These are phyloP conservation scores for Podospora bellae-mahoneyi DNA, from an alignment of 495 filamentous ascomycete genomes.

Conservation along the genomic window DNA sequence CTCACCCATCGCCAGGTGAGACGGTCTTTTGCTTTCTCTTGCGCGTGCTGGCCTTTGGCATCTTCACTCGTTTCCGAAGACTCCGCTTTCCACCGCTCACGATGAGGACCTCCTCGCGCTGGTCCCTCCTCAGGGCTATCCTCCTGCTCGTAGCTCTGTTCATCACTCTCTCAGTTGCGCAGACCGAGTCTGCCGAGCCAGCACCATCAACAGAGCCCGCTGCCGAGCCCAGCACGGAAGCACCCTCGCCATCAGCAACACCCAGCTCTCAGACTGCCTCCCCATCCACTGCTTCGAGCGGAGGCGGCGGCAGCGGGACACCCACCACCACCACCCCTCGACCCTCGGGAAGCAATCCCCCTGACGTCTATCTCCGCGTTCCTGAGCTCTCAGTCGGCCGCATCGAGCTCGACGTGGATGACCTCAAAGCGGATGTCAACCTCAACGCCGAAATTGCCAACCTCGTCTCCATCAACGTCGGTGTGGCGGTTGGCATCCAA, in stretches of 20 bases:
- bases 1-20: not conserved
- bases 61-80: constrained; percentile 25
- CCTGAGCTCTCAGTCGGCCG: constrained; percentile 51
- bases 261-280: constrained; percentile 3
- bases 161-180: constrained; percentile 22
- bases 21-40: not conserved
- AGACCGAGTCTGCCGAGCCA: constrained; percentile 17
- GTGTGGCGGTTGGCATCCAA: constrained; percentile 47
- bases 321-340: constrained; percentile 16
- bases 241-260: constrained; percentile 14
- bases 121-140: constrained; percentile 26
- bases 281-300: constrained; percentile 11
- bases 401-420: constrained; percentile 55
- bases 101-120: constrained; percentile 24
- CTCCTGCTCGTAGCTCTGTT: constrained; percentile 20
- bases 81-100: constrained; percentile 10
- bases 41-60: constrained; percentile 1
- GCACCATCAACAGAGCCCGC: constrained; percentile 16
- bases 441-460: constrained; percentile 53
- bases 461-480: constrained; percentile 54
- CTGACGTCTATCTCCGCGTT: constrained; percentile 54
- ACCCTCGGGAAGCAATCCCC: constrained; percentile 30
- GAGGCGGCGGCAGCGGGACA: constrained; percentile 14
- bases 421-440: constrained; percentile 54
- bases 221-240: constrained; percentile 13